Evolutionary conservation across 495 filamentous ascomycete species (phyloP), one percentile per base, ranked within the genome.

Genomic region (Daldinia decipiens): DNA sequence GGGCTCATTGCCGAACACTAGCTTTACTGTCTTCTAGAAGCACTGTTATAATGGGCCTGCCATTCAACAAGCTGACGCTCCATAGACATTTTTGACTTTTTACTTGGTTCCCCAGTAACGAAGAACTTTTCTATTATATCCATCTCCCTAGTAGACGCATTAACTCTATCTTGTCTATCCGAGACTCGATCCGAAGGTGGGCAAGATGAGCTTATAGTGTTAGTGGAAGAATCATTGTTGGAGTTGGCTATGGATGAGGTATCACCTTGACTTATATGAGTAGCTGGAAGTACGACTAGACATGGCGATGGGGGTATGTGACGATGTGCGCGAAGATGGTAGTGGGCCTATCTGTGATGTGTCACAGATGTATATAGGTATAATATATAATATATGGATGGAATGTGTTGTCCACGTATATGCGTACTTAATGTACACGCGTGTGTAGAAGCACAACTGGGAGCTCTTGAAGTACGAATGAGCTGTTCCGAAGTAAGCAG

Each of bases 231-330:
- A 2, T 38, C 43, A 31, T 17, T 31, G 31, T 17, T 39, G 9
- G 7, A 3, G 15, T 19, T 53, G 13, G 19, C 9, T 9, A 36
- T 39, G 21, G 19, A 34, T 5, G 32, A n/a, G 15, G 57, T 56
- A 59, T 71, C 17, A 71, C 68, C 68, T 71, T 59, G 58, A 47
- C 29, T 45, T 45, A 45, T 47, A 26, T 12, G 58, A 39, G 19
- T 36, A 21, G 17, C 24, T 50, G 9, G 67, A 65, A 8, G 24
- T 59, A 21, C 32, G 58, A 2, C 52, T 47, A n/a, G 63, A 36
- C 63, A 63, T 67, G 31, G 15, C 45, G 38, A 9, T 5, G 15
- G 21, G 2, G 17, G 15, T 12, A 40, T 29, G 36, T 29, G 31
- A 24, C 4, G 27, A 19, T 39, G 40, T 21, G 21, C 3, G 3